Evolutionary conservation across 2,329 filamentous ascomycete species (phyloP).

Genomic region (Westerdykella aurantiaca): DNA sequence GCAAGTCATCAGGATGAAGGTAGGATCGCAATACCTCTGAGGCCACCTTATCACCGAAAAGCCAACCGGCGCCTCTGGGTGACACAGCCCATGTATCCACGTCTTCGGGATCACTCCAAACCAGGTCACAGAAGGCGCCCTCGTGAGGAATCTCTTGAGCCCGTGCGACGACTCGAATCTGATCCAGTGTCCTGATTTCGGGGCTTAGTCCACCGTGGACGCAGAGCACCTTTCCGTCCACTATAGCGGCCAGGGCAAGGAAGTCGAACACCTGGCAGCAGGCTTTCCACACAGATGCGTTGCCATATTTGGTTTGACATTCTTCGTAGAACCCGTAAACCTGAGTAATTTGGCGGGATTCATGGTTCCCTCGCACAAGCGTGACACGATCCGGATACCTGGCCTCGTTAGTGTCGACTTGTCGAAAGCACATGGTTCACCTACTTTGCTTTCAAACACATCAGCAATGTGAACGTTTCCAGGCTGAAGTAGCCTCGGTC

Average conservation of each 20-base stretch:
- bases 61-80: slow-evolving; percentile 62
- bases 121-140: slow-evolving; percentile 93
- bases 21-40: slow-evolving; percentile 48
- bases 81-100: slow-evolving; percentile 67
- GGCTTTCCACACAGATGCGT: slow-evolving; percentile 98
- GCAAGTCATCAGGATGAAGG: slow-evolving; percentile 1
- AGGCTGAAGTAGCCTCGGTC: slow-evolving; percentile 69
- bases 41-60: slow-evolving; percentile 66
- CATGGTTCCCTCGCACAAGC: slow-evolving; percentile 77
- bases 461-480: slow-evolving; percentile 65
- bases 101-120: slow-evolving; percentile 81
- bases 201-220: slow-evolving; percentile 94
- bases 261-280: slow-evolving; percentile 99
- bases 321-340: slow-evolving; percentile 99
- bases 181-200: slow-evolving; percentile 92
- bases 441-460: slow-evolving; percentile 67
- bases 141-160: slow-evolving; percentile 96
- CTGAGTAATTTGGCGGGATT: slow-evolving; percentile 97
- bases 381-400: slow-evolving; percentile 69
- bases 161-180: slow-evolving; percentile 71
- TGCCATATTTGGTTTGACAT: slow-evolving; percentile 97
- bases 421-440: slow-evolving; percentile 12
- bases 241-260: slow-evolving; percentile 90
- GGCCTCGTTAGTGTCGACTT: slow-evolving; percentile 5
- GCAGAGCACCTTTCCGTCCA: slow-evolving; percentile 99